Base-by-base conservation (phyloP, 1,284 basidiomycete genomes). In the Sanguinoderma infundibulare region DNA sequence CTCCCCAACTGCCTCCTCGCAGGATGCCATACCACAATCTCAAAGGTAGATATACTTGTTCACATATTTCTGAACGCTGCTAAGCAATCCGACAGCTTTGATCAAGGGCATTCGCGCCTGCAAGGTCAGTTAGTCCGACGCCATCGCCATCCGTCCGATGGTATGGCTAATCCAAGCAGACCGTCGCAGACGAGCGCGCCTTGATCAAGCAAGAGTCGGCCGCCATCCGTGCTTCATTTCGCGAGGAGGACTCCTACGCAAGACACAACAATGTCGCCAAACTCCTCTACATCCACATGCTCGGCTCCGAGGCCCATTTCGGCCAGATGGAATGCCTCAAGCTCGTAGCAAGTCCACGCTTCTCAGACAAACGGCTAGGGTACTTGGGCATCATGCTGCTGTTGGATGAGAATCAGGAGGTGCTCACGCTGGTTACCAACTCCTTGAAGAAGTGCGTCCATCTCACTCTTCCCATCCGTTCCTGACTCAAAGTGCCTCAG, bases 311-410 rank as follows among this genome's bases (percentile, higher is more conserved):
- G 3, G 98, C 98, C 32, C 98, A 99, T 77, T 99, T 98, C 74
- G 98, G 98, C 53, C 98, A 99, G 83, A 98, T 99, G 75, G 98
- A 99, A 82, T 99, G 98, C 79, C 84, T 99, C 67, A 99, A 99
- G 79, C 90, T 99, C 55, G 98, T 99, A 47, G 98, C 98, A n/a
- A 95, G 95, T 69, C 95, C 98, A 14, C 84, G 96, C 58, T 99
- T 99, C 79, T 87, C 92, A 51, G 98, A 99, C 82, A 99, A 99
- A 80, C 86, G 97, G 35, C 82, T 99, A 24, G 98, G 98, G 2
- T 99, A 99, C 73, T 81, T 99, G 49, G 98, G 98, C 1, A 98
- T 99, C 71, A 99, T 99, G 98, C 81, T 99, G 60, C 78, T 99
- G 42, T 79, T 99, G 64, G 98, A 99, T 72, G 98, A 99, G 82